Evolutionary conservation across 495 filamentous ascomycete genomes (phyloP).

Genomic region (Amphirosellinia nigrospora): DNA sequence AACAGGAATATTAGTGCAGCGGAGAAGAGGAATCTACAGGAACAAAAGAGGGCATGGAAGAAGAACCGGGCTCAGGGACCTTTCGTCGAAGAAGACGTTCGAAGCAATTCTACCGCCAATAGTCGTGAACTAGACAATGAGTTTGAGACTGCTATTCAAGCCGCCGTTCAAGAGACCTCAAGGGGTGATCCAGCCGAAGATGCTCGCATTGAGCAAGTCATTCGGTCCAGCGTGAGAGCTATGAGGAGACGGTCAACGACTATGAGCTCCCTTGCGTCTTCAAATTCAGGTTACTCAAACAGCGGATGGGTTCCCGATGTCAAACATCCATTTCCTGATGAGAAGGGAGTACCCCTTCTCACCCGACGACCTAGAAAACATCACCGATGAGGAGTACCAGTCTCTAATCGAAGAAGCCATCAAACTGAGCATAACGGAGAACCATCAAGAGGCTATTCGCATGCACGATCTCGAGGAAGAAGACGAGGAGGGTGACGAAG

Average conservation of each 20-base stretch:
- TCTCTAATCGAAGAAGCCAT: slow-evolving; percentile 65
- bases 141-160: slow-evolving; percentile 71
- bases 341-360: slow-evolving; percentile 32
- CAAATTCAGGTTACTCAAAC: not conserved
- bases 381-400: slow-evolving; percentile 60
- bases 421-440: slow-evolving; percentile 58
- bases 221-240: slow-evolving; percentile 69
- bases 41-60: slow-evolving; percentile 50
- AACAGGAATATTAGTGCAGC: slow-evolving; percentile 47
- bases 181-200: slow-evolving; percentile 71
- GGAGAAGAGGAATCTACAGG: slow-evolving; percentile 56
- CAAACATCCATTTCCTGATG: slow-evolving; percentile 36
- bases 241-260: slow-evolving; percentile 50
- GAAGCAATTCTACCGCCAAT: slow-evolving; percentile 17
- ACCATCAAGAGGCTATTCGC: slow-evolving; percentile 36
- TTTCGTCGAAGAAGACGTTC: slow-evolving; percentile 37
- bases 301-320: slow-evolving; percentile 31
- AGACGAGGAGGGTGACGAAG: slow-evolving; percentile 40
- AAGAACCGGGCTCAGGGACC: slow-evolving; percentile 36
- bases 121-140: slow-evolving; percentile 51
- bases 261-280: slow-evolving; percentile 26
- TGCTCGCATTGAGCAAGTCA: slow-evolving; percentile 68
- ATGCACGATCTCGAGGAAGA: slow-evolving; percentile 51
- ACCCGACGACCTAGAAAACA: slow-evolving; percentile 38
- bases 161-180: slow-evolving; percentile 72